Conservation (phyloP, 2,329 filamentous ascomycete genomes). For the Penicillium sp. region DNA sequence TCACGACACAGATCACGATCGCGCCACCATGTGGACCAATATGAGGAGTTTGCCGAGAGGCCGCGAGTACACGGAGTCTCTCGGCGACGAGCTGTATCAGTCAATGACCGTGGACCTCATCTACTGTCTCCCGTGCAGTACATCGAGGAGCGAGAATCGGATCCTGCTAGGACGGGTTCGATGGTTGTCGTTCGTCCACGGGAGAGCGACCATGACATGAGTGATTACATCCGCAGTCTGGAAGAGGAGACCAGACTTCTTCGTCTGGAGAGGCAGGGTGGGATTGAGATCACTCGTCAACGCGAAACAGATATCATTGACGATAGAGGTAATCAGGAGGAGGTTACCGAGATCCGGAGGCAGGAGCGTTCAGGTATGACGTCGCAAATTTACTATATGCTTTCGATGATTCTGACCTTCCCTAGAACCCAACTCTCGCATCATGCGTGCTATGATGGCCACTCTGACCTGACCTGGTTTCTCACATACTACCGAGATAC, state of each 20-base stretch:
- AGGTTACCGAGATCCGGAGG: slow-evolving; percentile 60
- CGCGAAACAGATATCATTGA: slow-evolving; percentile 35
- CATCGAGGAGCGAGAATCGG: slow-evolving; percentile 41
- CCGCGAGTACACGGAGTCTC: slow-evolving; percentile 27
- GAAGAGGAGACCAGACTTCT: slow-evolving; percentile 63
- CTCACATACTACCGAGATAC: neutral
- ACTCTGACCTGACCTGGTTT: slow-evolving; percentile 58
- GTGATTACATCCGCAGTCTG: slow-evolving; percentile 67
- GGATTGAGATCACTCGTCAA: slow-evolving; percentile 31
- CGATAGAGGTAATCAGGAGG: slow-evolving; percentile 44
- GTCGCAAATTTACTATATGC: neutral
- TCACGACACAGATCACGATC: slow-evolving; percentile 23
- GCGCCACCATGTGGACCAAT: slow-evolving; percentile 23
- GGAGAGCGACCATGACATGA: slow-evolving; percentile 62
- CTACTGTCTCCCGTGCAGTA: slow-evolving; percentile 34
- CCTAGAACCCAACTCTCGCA: slow-evolving; percentile 60
- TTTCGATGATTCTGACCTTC: slow-evolving; percentile 15
- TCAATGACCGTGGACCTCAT: slow-evolving; percentile 35
- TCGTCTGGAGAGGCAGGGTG: slow-evolving; percentile 52
- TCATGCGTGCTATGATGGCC: slow-evolving; percentile 68
- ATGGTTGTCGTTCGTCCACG: slow-evolving; percentile 50
- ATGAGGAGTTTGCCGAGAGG: slow-evolving; percentile 29
- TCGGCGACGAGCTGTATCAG: slow-evolving; percentile 37
- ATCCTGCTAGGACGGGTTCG: slow-evolving; percentile 43
- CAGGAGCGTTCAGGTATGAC: slow-evolving; percentile 86